These are phyloP conservation scores for Colletotrichum somersetense DNA, from an alignment of 2,329 filamentous ascomycete genomes.

Conservation along the genomic window DNA sequence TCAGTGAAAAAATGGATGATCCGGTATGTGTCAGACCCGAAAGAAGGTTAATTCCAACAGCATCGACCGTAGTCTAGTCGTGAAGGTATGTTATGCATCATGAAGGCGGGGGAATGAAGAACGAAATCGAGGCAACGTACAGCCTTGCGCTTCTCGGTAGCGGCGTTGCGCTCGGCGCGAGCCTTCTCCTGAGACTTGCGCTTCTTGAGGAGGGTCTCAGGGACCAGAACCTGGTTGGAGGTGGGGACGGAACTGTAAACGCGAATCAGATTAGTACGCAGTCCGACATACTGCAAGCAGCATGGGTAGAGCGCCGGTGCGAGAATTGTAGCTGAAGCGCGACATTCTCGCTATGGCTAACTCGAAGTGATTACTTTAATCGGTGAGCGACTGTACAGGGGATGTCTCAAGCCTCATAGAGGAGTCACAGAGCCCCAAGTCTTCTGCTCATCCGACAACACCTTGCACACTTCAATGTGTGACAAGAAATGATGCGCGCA, in stretches of 20 bases:
- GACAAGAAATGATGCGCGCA: constrained; percentile 66
- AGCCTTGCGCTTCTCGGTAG: constrained; percentile 88
- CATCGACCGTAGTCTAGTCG: constrained; percentile 98
- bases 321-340: constrained; percentile 93
- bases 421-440: not conserved
- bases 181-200: constrained; percentile 99
- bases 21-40: constrained; percentile 86
- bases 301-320: constrained; percentile 81
- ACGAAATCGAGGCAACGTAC: constrained; percentile 70
- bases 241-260: constrained; percentile 85
- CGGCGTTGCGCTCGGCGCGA: constrained; percentile 86
- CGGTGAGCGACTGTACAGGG: constrained; percentile 68
- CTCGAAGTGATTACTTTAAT: constrained; percentile 86
- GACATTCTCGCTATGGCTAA: constrained; percentile 92
- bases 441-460: constrained; percentile 80
- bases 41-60: constrained; percentile 99
- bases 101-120: constrained; percentile 47
- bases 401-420: constrained; percentile 38
- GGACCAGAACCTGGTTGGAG: constrained; percentile 95
- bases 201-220: constrained; percentile 99
- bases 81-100: constrained; percentile 92
- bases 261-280: constrained; percentile 81
- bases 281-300: constrained; percentile 70
- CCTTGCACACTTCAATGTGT: constrained; percentile 62
- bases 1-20: constrained; percentile 45